Conservation (phyloP, 169 alveolate genomes). For the Eimeria mitis region DNA sequence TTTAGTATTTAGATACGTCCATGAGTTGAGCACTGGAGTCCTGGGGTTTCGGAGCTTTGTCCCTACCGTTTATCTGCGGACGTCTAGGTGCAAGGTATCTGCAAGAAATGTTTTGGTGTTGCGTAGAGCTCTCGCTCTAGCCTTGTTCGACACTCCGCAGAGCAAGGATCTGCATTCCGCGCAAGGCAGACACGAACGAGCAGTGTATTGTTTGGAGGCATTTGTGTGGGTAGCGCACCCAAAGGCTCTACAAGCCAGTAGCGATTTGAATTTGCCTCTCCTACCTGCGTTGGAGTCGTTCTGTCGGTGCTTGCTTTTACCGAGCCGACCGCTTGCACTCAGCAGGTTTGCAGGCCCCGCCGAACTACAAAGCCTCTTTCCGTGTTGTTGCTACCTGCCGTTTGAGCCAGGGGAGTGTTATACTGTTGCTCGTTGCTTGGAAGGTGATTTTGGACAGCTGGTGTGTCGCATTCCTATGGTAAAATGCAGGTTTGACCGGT, state of each 20-base stretch:
- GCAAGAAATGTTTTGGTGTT: too few relatives aligned
- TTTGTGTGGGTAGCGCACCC: too few relatives aligned
- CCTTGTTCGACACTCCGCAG: too few relatives aligned
- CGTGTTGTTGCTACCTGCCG: neutral
- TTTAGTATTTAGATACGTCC: too few relatives aligned
- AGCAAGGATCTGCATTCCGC: too few relatives aligned
- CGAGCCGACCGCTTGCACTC: neutral
- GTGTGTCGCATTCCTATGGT: neutral
- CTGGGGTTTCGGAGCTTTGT: too few relatives aligned
- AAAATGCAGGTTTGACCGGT: neutral
- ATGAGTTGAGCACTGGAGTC: too few relatives aligned
- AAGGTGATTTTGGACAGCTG: neutral
- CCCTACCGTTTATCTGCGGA: too few relatives aligned
- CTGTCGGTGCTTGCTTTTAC: neutral
- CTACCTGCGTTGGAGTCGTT: neutral
- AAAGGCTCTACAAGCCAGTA: neutral
- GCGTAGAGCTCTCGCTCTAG: too few relatives aligned
- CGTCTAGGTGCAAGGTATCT: too few relatives aligned
- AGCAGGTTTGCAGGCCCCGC: neutral
- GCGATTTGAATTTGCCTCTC: neutral
- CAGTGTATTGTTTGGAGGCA: too few relatives aligned
- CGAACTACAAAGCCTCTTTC: neutral
- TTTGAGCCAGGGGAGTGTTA: neutral
- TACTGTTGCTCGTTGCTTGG: neutral
- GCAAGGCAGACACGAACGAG: too few relatives aligned